Conservation (phyloP, 345 rosid species). For the Hypericum perforatum region DNA sequence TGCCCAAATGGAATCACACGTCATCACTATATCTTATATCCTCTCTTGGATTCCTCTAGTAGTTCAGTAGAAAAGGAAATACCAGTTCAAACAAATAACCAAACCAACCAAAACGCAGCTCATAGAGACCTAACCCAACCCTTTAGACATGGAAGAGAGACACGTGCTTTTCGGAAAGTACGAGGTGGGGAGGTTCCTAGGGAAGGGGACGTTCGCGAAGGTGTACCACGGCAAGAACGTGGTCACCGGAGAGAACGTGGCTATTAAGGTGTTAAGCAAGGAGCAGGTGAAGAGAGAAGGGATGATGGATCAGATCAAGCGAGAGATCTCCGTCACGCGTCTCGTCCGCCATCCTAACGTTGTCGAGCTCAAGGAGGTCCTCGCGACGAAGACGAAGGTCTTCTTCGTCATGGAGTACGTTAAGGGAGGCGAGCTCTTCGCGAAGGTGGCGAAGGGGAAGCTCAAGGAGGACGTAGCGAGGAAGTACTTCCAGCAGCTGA, state of each 20-base stretch:
- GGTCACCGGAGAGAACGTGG: conserved; percentile 16
- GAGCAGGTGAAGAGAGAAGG: conserved; percentile 25
- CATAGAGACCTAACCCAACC: no score
- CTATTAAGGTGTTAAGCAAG: conserved; percentile 18
- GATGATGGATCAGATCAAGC: conserved; percentile 22
- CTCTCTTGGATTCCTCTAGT: conserved; percentile 36
- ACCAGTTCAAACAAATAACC: background rate
- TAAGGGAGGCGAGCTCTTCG: conserved; percentile 25
- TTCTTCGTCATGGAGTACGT: conserved; percentile 23
- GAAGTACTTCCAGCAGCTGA: conserved; percentile 21
- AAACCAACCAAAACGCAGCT: background rate
- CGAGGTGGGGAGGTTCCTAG: conserved; percentile 20
- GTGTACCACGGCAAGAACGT: conserved; percentile 20
- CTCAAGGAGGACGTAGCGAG: conserved; percentile 19
- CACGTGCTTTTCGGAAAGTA: conserved; percentile 21
- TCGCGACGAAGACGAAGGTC: conserved; percentile 22
- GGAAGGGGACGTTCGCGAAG: conserved; percentile 23
- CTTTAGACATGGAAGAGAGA: conserved; percentile 7
- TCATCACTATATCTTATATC: conserved; percentile 20
- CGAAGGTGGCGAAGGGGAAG: conserved; percentile 19
- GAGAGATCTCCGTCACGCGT: conserved; percentile 21
- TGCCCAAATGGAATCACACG: conserved; percentile 24
- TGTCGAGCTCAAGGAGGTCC: conserved; percentile 18
- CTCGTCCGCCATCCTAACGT: conserved; percentile 21
- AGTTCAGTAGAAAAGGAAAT: no score